A percentile compares a stretch with the other conserved stretches of the same genome.
These are phyloP conservation scores for Pichia cephalocereana DNA, from an alignment of 805 yeast genomes.

Conservation along the genomic window DNA sequence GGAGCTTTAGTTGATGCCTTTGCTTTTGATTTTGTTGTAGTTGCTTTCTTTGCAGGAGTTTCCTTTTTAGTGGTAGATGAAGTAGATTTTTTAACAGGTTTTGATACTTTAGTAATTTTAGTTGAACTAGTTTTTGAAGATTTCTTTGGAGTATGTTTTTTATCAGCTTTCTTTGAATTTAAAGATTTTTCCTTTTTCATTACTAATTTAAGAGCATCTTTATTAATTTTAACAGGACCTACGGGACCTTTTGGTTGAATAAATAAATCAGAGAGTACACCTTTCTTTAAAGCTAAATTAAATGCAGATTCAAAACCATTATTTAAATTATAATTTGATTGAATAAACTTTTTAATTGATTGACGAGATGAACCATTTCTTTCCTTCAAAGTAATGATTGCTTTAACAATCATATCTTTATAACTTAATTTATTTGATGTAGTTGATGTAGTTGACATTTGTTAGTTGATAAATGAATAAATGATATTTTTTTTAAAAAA, in stretches of 20 bases:
- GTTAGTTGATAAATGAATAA: not conserved
- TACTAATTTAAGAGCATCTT: constrained; percentile 27
- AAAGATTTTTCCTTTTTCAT: constrained; percentile 10
- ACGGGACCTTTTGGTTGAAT: constrained; percentile 85
- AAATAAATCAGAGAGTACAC: constrained; percentile 69
- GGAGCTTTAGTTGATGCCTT: not conserved
- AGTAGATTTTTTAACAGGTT: not conserved
- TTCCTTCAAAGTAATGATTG: constrained; percentile 61
- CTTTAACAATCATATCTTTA: constrained; percentile 56
- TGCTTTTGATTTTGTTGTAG: not conserved
- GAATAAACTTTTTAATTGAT: constrained; percentile 77
- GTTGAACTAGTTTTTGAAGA: too few relatives aligned
- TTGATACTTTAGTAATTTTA: not conserved
- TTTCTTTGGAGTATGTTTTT: not conserved
- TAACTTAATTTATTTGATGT: not conserved
- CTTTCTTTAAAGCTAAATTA: constrained; percentile 71
- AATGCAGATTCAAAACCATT: constrained; percentile 65
- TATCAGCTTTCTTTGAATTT: not conserved
- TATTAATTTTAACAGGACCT: constrained; percentile 50
- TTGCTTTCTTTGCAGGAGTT: not conserved
- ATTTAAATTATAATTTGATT: constrained; percentile 33
- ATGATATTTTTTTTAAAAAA: too few relatives aligned
- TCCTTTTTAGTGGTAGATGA: constrained; percentile 13
- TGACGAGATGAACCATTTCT: constrained; percentile 83
- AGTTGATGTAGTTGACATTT: not conserved